These are phyloP conservation scores for Paulownia fortunei DNA, from an alignment of 257 asterid species.

Conservation along the genomic window DNA sequence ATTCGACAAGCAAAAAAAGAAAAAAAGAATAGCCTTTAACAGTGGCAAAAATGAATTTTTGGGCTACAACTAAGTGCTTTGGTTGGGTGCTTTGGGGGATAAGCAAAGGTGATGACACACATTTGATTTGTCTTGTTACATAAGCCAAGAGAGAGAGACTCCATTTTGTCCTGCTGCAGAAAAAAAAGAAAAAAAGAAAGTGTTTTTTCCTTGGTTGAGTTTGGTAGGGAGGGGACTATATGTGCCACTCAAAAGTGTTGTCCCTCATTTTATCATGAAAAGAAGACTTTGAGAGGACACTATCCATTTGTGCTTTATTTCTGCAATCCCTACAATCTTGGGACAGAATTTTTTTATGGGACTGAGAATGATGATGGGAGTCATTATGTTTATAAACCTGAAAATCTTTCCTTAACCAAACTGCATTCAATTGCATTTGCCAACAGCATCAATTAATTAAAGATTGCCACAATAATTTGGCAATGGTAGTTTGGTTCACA, in stretches of 20 bases:
- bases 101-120: conserved; percentile 77
- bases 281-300: conserved; percentile 45
- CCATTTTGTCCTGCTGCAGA: neutral
- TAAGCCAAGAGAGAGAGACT: conserved; percentile 47
- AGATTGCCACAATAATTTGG: conserved; percentile 20
- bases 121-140: conserved; percentile 70
- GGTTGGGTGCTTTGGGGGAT: conserved; percentile 82
- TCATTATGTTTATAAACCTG: conserved; percentile 32
- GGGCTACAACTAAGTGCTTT: conserved; percentile 54
- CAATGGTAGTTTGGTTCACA: conserved; percentile 26
- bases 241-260: conserved; percentile 40
- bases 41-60: conserved; percentile 35
- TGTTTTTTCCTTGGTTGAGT: conserved; percentile 38
- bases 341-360: conserved; percentile 16
- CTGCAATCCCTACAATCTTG: conserved; percentile 24
- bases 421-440: conserved; percentile 34
- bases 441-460: conserved; percentile 12
- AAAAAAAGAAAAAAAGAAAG: neutral
- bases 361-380: conserved; percentile 22
- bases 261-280: conserved; percentile 27
- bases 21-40: conserved; percentile 17
- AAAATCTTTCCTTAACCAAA: conserved; percentile 34
- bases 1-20: conserved; percentile 53
- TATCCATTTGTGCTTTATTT: conserved; percentile 20
- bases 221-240: conserved; percentile 42